Conservation (phyloP, 306 rosid genomes). For the Herpetospermum pedunculosum region DNA sequence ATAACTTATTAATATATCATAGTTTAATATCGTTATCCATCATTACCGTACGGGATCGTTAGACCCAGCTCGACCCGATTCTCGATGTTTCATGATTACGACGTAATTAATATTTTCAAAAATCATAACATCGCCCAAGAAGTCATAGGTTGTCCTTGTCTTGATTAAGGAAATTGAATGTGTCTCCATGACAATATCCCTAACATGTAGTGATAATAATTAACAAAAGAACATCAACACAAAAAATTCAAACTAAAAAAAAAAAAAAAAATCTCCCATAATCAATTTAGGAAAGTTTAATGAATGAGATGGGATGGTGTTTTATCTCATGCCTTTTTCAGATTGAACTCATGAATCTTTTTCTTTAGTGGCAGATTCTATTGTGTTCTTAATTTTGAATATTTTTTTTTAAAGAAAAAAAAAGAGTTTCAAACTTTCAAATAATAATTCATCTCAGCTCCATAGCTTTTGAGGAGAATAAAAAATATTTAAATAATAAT, state of each 20-base stretch:
- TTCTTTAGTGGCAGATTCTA: constrained; percentile 1
- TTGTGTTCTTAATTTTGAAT: not conserved
- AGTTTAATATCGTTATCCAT: no score
- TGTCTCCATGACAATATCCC: not conserved
- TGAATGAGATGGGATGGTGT: constrained; percentile 5
- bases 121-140: not conserved
- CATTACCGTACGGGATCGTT: no score
- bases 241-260: not conserved
- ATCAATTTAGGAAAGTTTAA: not conserved
- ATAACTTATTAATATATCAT: no score
- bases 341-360: constrained; percentile 2
- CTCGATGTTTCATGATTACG: not conserved
- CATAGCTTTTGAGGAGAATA: not conserved
- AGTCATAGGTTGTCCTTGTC: not conserved
- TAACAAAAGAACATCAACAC: not conserved
- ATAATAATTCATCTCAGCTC: constrained; percentile 1
- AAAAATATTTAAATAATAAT: not conserved
- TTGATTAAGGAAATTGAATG: not conserved
- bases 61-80: not conserved
- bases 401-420: not conserved
- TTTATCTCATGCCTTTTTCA: constrained; percentile 2
- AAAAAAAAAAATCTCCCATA: not conserved
- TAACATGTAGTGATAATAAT: not conserved
- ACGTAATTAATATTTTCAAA: not conserved
- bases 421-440: not conserved